Evolutionary conservation across 805 yeast genomes (phyloP).

Genomic region (Jamesozyma rosinii): DNA sequence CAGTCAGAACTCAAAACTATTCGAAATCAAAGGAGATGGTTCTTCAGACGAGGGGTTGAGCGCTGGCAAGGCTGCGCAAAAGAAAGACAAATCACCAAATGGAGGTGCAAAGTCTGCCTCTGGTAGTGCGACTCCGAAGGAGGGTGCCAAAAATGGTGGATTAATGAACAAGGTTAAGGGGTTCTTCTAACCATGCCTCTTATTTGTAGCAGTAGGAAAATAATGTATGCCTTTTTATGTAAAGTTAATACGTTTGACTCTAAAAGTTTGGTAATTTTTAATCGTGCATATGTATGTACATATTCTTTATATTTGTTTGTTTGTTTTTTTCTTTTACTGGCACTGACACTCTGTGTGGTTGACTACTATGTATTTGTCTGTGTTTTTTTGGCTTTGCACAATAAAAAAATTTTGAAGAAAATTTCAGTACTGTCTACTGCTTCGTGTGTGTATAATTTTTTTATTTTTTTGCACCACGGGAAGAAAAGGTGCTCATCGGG

Average conservation of each 20-base stretch:
- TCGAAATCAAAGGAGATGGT: constrained; percentile 1
- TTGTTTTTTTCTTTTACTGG: too few relatives aligned
- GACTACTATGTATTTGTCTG: too few relatives aligned
- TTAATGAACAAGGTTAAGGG: neutral
- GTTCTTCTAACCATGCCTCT: neutral
- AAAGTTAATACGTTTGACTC: too few relatives aligned
- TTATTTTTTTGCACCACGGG: neutral
- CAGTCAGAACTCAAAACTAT: neutral
- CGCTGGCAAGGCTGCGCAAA: neutral
- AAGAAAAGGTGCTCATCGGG: constrained; percentile 1
- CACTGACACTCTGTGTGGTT: too few relatives aligned
- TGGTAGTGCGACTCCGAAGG: neutral
- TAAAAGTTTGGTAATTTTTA: too few relatives aligned
- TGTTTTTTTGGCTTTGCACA: neutral
- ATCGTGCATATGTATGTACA: too few relatives aligned
- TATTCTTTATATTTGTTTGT: too few relatives aligned
- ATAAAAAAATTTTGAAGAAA: neutral
- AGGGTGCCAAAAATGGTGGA: neutral
- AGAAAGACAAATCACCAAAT: neutral
- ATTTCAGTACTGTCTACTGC: too few relatives aligned
- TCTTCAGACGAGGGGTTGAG: neutral
- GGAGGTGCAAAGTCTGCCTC: neutral
- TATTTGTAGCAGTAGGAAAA: too few relatives aligned
- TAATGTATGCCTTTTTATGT: too few relatives aligned
- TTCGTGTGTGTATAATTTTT: too few relatives aligned